These are phyloP conservation scores for Hansenula anomala DNA, from an alignment of 1,139 yeast genomes.

Conservation along the genomic window DNA sequence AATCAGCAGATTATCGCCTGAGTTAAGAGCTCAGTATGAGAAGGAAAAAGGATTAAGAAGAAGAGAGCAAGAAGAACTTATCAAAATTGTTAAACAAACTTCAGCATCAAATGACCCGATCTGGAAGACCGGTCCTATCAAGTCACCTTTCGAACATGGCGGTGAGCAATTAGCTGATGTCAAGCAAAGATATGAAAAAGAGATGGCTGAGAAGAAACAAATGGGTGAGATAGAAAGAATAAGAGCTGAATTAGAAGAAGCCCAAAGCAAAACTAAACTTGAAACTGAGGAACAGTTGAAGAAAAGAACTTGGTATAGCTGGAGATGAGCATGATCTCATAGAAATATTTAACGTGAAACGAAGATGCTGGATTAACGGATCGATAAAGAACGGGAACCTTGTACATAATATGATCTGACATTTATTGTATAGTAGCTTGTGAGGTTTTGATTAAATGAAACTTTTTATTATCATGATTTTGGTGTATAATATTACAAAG, in stretches of 20 bases:
- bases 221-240: conserved; percentile 42
- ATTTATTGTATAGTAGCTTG: no score
- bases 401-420: conserved; percentile 1
- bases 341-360: no score
- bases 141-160: conserved; percentile 53
- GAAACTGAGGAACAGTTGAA: conserved; percentile 32
- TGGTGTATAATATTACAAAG: no score
- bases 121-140: conserved; percentile 72
- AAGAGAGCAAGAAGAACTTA: conserved; percentile 60
- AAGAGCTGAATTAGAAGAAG: conserved; percentile 38
- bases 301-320: conserved; percentile 33
- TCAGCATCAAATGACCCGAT: conserved; percentile 67
- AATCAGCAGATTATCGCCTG: conserved; percentile 74
- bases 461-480: no score
- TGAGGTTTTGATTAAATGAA: no score
- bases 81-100: conserved; percentile 59
- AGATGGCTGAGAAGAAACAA: conserved; percentile 41
- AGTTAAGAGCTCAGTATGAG: conserved; percentile 72
- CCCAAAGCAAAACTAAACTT: conserved; percentile 31
- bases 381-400: no score
- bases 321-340: conserved; percentile 17
- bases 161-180: conserved; percentile 30
- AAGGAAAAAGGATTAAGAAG: conserved; percentile 57
- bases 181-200: conserved; percentile 44
- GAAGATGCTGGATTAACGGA: no score